These are phyloP conservation scores for Elymus sibiricus DNA, from an alignment of 176 grass and related monocot species.

Conservation along the genomic window DNA sequence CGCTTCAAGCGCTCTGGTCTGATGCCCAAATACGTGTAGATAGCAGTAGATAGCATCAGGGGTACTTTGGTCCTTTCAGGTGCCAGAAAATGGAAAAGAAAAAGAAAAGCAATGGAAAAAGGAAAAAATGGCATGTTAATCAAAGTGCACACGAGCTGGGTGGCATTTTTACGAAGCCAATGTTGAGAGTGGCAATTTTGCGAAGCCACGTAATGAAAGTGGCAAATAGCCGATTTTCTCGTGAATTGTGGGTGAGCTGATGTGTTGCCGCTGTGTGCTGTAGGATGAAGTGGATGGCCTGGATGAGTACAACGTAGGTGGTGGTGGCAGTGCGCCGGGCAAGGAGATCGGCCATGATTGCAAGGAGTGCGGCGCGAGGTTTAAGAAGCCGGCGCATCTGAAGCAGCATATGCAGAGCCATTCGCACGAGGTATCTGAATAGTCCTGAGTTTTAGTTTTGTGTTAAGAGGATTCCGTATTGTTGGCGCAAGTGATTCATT, in stretches of 20 bases:
- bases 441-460: background rate
- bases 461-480: background rate
- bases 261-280: background rate
- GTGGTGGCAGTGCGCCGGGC: background rate
- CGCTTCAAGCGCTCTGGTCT: too few relatives aligned
- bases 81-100: too few relatives aligned
- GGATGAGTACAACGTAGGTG: background rate
- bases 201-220: too few relatives aligned
- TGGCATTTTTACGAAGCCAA: too few relatives aligned
- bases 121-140: too few relatives aligned
- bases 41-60: too few relatives aligned
- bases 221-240: too few relatives aligned
- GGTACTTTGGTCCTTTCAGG: too few relatives aligned
- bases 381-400: slow-evolving; percentile 59
- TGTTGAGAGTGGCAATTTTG: too few relatives aligned
- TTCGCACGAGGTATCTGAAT: slow-evolving; percentile 45
- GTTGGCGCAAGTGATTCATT: background rate
- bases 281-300: slow-evolving; percentile 30
- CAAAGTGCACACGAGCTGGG: too few relatives aligned
- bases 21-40: too few relatives aligned
- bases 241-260: background rate
- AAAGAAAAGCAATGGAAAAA: too few relatives aligned
- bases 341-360: slow-evolving; percentile 20
- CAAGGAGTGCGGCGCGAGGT: slow-evolving; percentile 42
- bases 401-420: slow-evolving; percentile 83